These are phyloP conservation scores for Spizellomyces sp. DNA, from an alignment of 192 early-diverging fungal species.

Conservation along the genomic window DNA sequence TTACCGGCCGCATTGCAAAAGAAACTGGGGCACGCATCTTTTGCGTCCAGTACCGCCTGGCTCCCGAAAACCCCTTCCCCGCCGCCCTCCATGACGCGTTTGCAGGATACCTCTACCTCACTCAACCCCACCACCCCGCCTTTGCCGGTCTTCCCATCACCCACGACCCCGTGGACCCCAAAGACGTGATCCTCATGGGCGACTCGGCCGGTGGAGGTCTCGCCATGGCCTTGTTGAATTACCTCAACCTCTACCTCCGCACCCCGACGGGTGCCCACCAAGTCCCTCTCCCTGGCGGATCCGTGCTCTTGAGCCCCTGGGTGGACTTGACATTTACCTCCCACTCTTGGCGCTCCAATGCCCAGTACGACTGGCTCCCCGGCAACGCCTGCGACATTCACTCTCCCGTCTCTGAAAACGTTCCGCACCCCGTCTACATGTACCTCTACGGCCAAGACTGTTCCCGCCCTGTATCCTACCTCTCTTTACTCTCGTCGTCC, in stretches of 20 bases:
- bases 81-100: conserved; percentile 49
- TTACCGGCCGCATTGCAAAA: conserved; percentile 40
- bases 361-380: conserved; percentile 41
- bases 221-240: conserved; percentile 42
- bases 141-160: conserved; percentile 16
- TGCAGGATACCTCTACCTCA: conserved; percentile 47
- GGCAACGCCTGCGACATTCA: conserved; percentile 33
- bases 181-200: conserved; percentile 46
- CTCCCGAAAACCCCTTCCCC: conserved; percentile 48
- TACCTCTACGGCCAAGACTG: conserved; percentile 42
- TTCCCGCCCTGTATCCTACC: neutral
- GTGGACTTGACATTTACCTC: conserved; percentile 40
- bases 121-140: conserved; percentile 38
- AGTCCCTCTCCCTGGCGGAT: conserved; percentile 37
- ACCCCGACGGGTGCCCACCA: conserved; percentile 13
- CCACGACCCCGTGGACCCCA: conserved; percentile 40
- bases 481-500: neutral
- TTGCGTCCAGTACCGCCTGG: conserved; percentile 44
- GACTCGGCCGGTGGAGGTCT: conserved; percentile 49
- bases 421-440: conserved; percentile 45
- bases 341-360: conserved; percentile 43
- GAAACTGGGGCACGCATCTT: conserved; percentile 37
- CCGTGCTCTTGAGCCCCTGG: conserved; percentile 45
- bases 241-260: conserved; percentile 47
- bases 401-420: conserved; percentile 22